phyloP scores from a whole-genome alignment of 1,284 basidiomycete species.

The Cryptococcus sp. region DNA sequence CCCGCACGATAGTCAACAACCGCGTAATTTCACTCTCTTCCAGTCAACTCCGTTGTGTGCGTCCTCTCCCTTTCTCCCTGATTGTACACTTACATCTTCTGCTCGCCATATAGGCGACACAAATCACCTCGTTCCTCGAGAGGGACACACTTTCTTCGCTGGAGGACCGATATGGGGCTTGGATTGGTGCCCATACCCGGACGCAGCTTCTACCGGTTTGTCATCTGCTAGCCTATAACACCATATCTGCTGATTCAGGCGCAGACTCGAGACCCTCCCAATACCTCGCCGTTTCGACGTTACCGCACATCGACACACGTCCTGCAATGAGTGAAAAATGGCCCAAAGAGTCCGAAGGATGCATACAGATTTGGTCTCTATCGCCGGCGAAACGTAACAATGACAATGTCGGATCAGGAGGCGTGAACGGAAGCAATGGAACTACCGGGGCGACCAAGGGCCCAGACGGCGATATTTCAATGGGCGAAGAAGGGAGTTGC shows the following conservation, averaged over 20 bases:
- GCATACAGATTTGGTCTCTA: conserved; percentile 54
- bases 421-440: too few species aligned
- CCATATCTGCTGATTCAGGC: conserved; percentile 1
- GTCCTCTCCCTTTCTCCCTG: not conserved
- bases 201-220: conserved; percentile 61
- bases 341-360: conserved; percentile 20
- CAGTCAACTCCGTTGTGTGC: conserved; percentile 23
- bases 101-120: conserved; percentile 10
- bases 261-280: conserved; percentile 63
- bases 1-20: conserved; percentile 21
- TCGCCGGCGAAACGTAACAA: not conserved
- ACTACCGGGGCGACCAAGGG: too few species aligned
- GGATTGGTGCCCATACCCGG: conserved; percentile 83
- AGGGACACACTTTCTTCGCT: conserved; percentile 61
- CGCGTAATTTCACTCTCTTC: conserved; percentile 21
- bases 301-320: conserved; percentile 51
- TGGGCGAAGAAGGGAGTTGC: conserved; percentile 7
- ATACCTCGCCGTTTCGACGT: conserved; percentile 79
- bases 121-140: conserved; percentile 6
- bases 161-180: conserved; percentile 83
- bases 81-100: too few species aligned
- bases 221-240: not conserved
- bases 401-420: too few species aligned
- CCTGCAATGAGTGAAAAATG: conserved; percentile 32
- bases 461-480: conserved; percentile 10